A percentile compares a stretch with the other conserved stretches of the same genome.
These are phyloP conservation scores for Craterostigma plantagineum DNA, from an alignment of 257 asterid genomes.

Conservation along the genomic window DNA sequence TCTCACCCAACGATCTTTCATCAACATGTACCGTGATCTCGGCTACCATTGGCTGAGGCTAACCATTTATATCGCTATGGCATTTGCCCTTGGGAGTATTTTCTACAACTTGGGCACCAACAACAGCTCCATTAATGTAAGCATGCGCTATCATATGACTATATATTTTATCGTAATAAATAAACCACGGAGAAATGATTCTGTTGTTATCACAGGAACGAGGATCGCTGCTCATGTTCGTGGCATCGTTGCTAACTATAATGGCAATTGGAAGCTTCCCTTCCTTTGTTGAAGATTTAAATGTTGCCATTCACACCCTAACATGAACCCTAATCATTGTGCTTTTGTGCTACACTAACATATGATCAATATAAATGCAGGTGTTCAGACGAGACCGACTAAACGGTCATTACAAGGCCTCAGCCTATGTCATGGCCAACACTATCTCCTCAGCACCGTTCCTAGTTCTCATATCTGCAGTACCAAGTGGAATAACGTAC, in stretches of 20 bases:
- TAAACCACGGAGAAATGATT: constrained; percentile 10
- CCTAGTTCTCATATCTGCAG: constrained; percentile 21
- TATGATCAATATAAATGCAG: constrained; percentile 8
- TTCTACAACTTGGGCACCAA: constrained; percentile 25
- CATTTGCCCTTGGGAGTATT: constrained; percentile 32
- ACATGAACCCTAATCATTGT: neutral
- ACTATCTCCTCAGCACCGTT: constrained; percentile 42
- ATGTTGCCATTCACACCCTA: constrained; percentile 10
- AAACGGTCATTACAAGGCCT: constrained; percentile 26
- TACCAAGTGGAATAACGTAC: constrained; percentile 35
- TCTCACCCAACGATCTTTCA: constrained; percentile 29
- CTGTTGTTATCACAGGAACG: constrained; percentile 19
- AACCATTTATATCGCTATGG: constrained; percentile 24
- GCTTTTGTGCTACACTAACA: neutral
- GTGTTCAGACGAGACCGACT: constrained; percentile 37
- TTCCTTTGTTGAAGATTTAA: constrained; percentile 52
- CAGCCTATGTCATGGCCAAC: constrained; percentile 34
- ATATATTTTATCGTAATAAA: neutral
- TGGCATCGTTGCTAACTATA: constrained; percentile 33
- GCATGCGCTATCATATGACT: neutral
- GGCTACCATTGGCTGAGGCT: constrained; percentile 63
- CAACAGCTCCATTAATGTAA: constrained; percentile 39
- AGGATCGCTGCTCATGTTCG: constrained; percentile 48
- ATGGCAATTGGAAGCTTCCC: constrained; percentile 64
- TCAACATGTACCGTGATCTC: constrained; percentile 43